phyloP scores from a whole-genome alignment of 2,329 filamentous ascomycete species.

The Leptographium radiaticola region DNA sequence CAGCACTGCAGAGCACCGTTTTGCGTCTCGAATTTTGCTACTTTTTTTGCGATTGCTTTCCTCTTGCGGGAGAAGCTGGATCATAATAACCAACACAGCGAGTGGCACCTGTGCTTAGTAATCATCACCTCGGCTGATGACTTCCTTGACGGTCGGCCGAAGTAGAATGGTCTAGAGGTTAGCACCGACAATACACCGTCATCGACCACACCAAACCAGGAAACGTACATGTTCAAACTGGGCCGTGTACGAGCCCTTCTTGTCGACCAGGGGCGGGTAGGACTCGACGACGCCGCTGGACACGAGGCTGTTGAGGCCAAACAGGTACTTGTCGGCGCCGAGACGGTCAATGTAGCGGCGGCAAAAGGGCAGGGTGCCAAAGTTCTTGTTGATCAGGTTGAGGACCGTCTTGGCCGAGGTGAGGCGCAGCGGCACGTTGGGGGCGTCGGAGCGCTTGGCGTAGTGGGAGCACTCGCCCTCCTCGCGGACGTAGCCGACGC shows the following conservation, averaged over 20 bases:
- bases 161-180: slow-evolving; percentile 55
- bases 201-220: neutral
- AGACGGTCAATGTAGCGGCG: slow-evolving; percentile 80
- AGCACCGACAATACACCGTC: neutral
- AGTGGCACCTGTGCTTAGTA: slow-evolving; percentile 36
- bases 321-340: slow-evolving; percentile 88
- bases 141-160: slow-evolving; percentile 70
- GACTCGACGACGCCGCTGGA: slow-evolving; percentile 73
- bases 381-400: slow-evolving; percentile 90
- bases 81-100: too few relatives aligned
- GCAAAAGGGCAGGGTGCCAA: slow-evolving; percentile 84
- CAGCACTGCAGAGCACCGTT: too few relatives aligned
- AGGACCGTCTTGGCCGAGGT: slow-evolving; percentile 75
- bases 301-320: slow-evolving; percentile 81
- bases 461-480: slow-evolving; percentile 90
- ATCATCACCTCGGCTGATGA: slow-evolving; percentile 75
- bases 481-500: slow-evolving; percentile 75
- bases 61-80: too few relatives aligned
- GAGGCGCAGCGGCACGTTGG: slow-evolving; percentile 63
- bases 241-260: slow-evolving; percentile 89
- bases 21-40: too few relatives aligned
- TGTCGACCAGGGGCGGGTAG: slow-evolving; percentile 79
- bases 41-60: too few relatives aligned
- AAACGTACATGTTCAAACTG: slow-evolving; percentile 82
- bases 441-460: slow-evolving; percentile 58